These are phyloP conservation scores for Mortierella hygrophila DNA, from an alignment of 192 early-diverging fungal genomes.

Conservation along the genomic window DNA sequence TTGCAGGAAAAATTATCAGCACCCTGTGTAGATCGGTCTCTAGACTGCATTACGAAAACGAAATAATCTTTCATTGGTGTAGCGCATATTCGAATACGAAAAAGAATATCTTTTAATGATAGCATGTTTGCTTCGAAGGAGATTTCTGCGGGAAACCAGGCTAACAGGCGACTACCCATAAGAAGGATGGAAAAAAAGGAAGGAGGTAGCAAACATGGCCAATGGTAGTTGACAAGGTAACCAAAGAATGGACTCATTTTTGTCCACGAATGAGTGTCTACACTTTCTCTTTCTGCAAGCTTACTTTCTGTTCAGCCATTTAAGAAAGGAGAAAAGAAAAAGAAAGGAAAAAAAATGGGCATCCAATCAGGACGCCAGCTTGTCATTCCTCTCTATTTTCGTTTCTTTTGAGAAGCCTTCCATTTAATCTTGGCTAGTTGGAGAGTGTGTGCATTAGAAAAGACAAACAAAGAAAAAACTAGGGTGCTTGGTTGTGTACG, in stretches of 20 bases:
- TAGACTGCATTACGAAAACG: background rate
- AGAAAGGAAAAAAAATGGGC: background rate
- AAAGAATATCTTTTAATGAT: background rate
- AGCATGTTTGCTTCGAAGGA: background rate
- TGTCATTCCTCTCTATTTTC: background rate
- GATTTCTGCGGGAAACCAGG: background rate
- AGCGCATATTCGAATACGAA: background rate
- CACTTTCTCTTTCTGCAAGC: background rate
- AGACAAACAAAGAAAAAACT: background rate
- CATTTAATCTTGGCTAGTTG: background rate
- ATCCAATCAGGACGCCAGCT: background rate
- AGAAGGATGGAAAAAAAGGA: background rate
- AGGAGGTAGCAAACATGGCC: background rate
- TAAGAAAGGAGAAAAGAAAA: background rate
- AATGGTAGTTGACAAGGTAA: background rate
- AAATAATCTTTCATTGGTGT: background rate
- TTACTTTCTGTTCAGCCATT: background rate
- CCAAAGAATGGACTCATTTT: background rate
- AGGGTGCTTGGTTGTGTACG: background rate
- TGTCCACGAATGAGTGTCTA: background rate
- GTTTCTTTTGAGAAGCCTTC: background rate
- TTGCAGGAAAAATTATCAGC: no score
- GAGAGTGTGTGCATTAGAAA: background rate
- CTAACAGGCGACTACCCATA: background rate
- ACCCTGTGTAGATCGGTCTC: no score